A percentile compares a stretch with the other conserved stretches of the same genome.
phyloP scores from a whole-genome alignment of 306 rosid genomes.

The Gastrolobium villosum region DNA sequence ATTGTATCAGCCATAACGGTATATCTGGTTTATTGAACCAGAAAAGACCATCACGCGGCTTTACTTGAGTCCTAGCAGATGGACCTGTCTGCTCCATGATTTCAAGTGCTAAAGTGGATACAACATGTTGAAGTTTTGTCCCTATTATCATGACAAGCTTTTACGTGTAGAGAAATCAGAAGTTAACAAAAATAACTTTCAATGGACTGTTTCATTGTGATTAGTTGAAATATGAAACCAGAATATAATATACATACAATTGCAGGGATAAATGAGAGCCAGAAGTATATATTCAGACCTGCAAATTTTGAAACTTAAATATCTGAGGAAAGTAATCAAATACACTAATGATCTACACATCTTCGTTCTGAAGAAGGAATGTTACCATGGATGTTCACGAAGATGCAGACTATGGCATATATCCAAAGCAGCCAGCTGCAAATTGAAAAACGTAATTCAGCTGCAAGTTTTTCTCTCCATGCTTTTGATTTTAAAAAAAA shows the following conservation, averaged over 20 bases:
- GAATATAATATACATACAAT: constrained; percentile 68
- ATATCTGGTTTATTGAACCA: constrained; percentile 93
- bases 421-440: constrained; percentile 97
- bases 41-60: constrained; percentile 88
- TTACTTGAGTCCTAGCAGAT: constrained; percentile 70
- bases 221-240: constrained; percentile 33
- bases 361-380: constrained; percentile 2
- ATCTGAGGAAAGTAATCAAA: constrained; percentile 43
- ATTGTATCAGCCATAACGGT: constrained; percentile 81
- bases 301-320: constrained; percentile 48
- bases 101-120: constrained; percentile 92
- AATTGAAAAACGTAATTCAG: constrained; percentile 40
- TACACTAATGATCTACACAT: constrained; percentile 6
- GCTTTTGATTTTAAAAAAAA: neutral
- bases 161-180: constrained; percentile 51
- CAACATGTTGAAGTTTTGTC: constrained; percentile 97
- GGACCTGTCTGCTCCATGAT: constrained; percentile 72
- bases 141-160: constrained; percentile 97
- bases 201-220: constrained; percentile 22
- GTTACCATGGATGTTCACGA: constrained; percentile 88
- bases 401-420: constrained; percentile 88
- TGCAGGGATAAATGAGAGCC: constrained; percentile 98
- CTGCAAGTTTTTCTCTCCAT: constrained; percentile 16
- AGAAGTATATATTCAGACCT: constrained; percentile 93
- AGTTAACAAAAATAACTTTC: neutral